These are phyloP conservation scores for Halenospora varia DNA, from an alignment of 495 filamentous ascomycete genomes.

Conservation along the genomic window DNA sequence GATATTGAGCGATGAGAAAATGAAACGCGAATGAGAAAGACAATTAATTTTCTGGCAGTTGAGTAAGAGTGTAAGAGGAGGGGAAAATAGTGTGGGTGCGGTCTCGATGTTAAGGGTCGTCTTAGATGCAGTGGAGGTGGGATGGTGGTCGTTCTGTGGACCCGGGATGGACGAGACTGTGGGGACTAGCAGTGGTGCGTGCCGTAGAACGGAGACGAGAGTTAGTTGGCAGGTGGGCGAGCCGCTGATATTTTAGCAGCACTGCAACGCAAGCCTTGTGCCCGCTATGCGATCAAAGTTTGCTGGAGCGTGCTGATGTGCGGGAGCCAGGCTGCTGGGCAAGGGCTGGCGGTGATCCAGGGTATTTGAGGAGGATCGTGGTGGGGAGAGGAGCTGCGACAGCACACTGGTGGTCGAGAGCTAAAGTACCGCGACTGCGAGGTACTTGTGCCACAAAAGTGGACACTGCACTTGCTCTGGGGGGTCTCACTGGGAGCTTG, in stretches of 20 bases:
- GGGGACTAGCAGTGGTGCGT: slow-evolving; percentile 19
- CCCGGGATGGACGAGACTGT: slow-evolving; percentile 3
- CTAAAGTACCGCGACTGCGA: not conserved
- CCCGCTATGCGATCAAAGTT: slow-evolving; percentile 2
- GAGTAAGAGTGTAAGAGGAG: slow-evolving; percentile 2
- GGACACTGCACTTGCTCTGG: too few species aligned
- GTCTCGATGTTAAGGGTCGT: slow-evolving; percentile 12
- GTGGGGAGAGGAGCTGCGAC: slow-evolving; percentile 4
- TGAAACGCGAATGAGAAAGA: slow-evolving; percentile 6
- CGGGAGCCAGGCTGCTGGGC: slow-evolving; percentile 1
- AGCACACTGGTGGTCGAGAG: not conserved
- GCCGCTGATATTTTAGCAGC: slow-evolving; percentile 13
- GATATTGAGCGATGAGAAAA: slow-evolving; percentile 15
- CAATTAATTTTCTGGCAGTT: slow-evolving; percentile 2
- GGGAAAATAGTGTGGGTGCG: not conserved
- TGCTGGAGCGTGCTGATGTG: slow-evolving; percentile 9
- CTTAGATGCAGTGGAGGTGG: not conserved
- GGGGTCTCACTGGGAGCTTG: not conserved
- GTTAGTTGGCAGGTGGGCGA: slow-evolving; percentile 8
- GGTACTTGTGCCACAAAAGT: not conserved
- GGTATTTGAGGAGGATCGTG: slow-evolving; percentile 9
- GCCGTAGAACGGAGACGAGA: slow-evolving; percentile 18
- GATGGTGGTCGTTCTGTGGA: not conserved
- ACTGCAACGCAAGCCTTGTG: slow-evolving; percentile 12
- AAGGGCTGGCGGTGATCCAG: slow-evolving; percentile 3